Base-by-base conservation (phyloP, 768 basidiomycete species). In the Termitomyces sp. region DNA sequence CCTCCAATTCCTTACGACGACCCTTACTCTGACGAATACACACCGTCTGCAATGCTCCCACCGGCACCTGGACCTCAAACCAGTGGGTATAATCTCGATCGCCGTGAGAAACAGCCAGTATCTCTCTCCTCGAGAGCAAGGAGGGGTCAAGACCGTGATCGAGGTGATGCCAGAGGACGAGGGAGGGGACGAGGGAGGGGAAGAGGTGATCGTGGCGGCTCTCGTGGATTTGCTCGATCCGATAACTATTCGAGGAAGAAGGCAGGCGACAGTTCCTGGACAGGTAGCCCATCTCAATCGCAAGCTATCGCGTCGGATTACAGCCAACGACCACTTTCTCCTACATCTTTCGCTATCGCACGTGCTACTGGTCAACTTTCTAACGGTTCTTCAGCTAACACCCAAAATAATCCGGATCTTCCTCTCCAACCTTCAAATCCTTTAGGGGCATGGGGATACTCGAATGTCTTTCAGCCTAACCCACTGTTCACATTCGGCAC, bases 1-100 rank as follows among this genome's bases (percentile, higher is more conserved):
- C 63, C 78, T 15, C 90, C 89, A 5, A 71, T 82, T 35, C 86
- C 89, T 25, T 92, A 91, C 62, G 88, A 91, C 54, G 89, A 92
- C 60, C 89, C 89, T 10, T 91, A 91, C 64, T 76, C 83, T 18
- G 82, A 84, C 27, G 64, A 65, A 32, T 76, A 76, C 46, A 68
- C 54, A 36, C 39, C 53, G 15, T 39, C 55, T 16, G 20, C 46
- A 29, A 35, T 27, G 5, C 20, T 52, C 18, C 32, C 50, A 6
- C 39, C 44, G 40, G 40, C 18, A 20, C 20, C 29, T 13, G n/a
- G 13, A 51, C 20, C 48, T 20, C 43, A 40, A 49, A 31, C 31
- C 10, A 33, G 5, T 35, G n/a, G 13, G 12, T 18, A 50, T 32
- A 40, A 22, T 13, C 25, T 27, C 5, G 22, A 53, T 33, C 55